Evolutionary conservation across 768 basidiomycete species (phyloP), one percentile per base, ranked within the genome.

Genomic region (Termitomyces sp.): DNA sequence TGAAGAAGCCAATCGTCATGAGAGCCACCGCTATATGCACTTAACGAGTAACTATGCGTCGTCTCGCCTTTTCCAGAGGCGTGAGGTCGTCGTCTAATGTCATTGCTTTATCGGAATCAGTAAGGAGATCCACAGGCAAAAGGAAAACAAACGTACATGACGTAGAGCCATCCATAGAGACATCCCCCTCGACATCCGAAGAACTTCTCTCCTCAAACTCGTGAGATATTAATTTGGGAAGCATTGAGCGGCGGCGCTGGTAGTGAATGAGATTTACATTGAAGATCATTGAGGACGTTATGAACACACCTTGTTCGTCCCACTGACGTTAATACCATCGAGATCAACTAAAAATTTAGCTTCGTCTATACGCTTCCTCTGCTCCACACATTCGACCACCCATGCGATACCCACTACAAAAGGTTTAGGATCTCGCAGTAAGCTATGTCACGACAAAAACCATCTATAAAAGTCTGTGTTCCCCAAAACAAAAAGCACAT

Each of bases 331-430:
- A 56, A 77, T 69, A 25, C 73, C 78, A 20, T 84, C 86, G 3
- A 92, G 73, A 67, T 91, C 85, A 56, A 94, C 80, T 37, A 86
- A 73, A 69, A 86, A 91, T 48, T 75, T 80, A 4, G 76, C 71
- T 69, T 93, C 93, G 29, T 88, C 90, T 3, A 89, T 83, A 49
- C 74, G 82, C 43, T 72, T 72, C 49, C 81, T 79, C 63, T 86
- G 83, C 67, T 94, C 92, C 2, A 83, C 88, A 65, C 92, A 96
- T 68, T 92, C 87, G 2, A 94, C 90, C 5, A 96, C 89, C 94
- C 94, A 95, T 17, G 85, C 88, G 65, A 94, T 91, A 8, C 92
- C 90, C 15, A 96, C 89, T 15, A 93, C 86, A 31, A 76, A 65
- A 0, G 94, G 94, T 68, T 87, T 68, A 71, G 83, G 90, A 45